These are phyloP conservation scores for Erodium trifolium DNA, from an alignment of 441 rosid genomes.

Conservation along the genomic window DNA sequence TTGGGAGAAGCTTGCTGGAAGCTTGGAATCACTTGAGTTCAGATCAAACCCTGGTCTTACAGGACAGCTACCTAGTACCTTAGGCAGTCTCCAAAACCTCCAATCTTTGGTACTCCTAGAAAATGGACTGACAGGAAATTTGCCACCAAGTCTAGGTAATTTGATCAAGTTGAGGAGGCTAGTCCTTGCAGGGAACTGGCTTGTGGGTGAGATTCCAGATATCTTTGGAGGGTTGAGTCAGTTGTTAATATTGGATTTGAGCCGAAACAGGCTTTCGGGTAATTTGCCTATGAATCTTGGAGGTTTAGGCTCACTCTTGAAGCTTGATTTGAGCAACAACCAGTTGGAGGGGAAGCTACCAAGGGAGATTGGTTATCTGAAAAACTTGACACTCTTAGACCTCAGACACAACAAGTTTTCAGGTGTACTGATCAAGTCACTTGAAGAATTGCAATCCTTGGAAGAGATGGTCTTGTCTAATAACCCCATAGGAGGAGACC, in stretches of 20 bases:
- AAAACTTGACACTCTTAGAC: constrained; percentile 68
- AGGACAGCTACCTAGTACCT: constrained; percentile 52
- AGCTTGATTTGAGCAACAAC: constrained; percentile 81
- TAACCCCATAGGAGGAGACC: constrained; percentile 53
- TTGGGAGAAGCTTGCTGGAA: constrained; percentile 52
- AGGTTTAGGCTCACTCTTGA: constrained; percentile 49
- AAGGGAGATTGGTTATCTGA: constrained; percentile 35
- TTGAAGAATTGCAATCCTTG: constrained; percentile 48
- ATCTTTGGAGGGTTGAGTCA: constrained; percentile 38
- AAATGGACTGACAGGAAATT: constrained; percentile 51
- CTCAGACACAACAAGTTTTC: constrained; percentile 61
- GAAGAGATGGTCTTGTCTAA: constrained; percentile 57
- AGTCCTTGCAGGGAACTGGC: constrained; percentile 58
- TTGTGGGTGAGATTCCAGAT: constrained; percentile 53
- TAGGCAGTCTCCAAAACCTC: constrained; percentile 48
- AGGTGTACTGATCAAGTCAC: constrained; percentile 45
- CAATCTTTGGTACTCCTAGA: constrained; percentile 63
- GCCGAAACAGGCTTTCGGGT: constrained; percentile 64
- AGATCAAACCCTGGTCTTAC: constrained; percentile 66
- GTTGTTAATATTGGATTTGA: constrained; percentile 67
- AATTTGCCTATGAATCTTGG: constrained; percentile 46
- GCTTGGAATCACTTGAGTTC: constrained; percentile 61
- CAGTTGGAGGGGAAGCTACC: constrained; percentile 50
- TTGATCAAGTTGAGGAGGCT: constrained; percentile 49
- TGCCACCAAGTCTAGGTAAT: constrained; percentile 42